These are phyloP conservation scores for Microcos paniculata DNA, from an alignment of 345 rosid species.

Conservation along the genomic window DNA sequence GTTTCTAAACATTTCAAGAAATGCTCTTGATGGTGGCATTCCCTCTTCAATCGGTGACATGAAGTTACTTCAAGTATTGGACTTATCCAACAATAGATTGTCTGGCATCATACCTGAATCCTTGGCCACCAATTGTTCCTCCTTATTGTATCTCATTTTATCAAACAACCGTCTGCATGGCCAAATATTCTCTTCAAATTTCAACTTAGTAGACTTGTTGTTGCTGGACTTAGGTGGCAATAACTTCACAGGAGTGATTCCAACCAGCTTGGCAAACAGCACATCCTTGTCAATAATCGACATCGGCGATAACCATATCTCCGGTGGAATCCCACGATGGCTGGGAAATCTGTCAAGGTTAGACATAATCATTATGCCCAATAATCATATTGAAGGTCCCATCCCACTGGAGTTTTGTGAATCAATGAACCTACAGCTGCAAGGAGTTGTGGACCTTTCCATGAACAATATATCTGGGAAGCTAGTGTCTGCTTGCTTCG, in stretches of 20 bases:
- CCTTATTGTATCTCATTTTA: not conserved
- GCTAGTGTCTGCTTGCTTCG: not conserved
- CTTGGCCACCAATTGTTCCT: not conserved
- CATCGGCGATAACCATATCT: constrained; percentile 12
- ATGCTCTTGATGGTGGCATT: not conserved
- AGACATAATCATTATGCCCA: not conserved
- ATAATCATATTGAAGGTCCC: constrained; percentile 12
- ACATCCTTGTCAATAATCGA: not conserved
- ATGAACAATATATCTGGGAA: constrained; percentile 6
- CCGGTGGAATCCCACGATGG: not conserved
- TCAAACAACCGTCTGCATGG: constrained; percentile 30
- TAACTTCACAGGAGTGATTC: not conserved
- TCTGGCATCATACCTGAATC: constrained; percentile 13
- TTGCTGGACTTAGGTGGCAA: constrained; percentile 4
- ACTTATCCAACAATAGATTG: constrained; percentile 17
- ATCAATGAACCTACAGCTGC: no score
- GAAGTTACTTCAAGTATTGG: not conserved
- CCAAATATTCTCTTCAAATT: not conserved
- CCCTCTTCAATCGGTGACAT: not conserved
- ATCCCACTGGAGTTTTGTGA: constrained; percentile 15
- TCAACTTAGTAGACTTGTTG: not conserved
- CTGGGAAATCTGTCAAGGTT: not conserved
- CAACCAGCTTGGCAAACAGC: not conserved
- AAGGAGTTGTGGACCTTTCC: not conserved
- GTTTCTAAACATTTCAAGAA: constrained; percentile 9